Evolutionary conservation across 2,329 filamentous ascomycete species (phyloP), one percentile per base, ranked within the genome.

Genomic region (Seiridium unicorne): DNA sequence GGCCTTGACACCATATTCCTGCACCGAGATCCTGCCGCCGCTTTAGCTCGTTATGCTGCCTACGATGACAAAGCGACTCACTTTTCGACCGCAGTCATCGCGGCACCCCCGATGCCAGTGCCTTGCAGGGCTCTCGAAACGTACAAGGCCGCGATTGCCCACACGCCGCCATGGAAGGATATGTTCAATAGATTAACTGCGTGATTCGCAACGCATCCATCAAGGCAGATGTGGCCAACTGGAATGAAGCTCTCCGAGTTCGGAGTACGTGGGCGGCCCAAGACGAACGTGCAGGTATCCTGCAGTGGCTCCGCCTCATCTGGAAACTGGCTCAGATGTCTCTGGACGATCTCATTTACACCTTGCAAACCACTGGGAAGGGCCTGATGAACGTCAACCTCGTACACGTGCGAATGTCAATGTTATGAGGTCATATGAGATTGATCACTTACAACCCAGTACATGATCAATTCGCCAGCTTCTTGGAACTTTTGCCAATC

Each of bases 171-270:
- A 3, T 60, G 34, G 9, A 63, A 57, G 13, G 62, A 61, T 1
- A 65, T 68, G 10, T 35, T 9, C 2, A 69, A 55, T 11, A 58
- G 61, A 1, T 62, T 48, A 3, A 63, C 53, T 1, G 60, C 46
- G 4, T 51, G 49, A 36, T 51, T 51, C 13, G 35, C 49, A 11
- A 66, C 61, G 31, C 66, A 62, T 3, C 49, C 59, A 57, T 69
- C 68, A 3, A 74, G 65, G 2, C 68, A 65, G 38, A 73, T 69
- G 48, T 74, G 72, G 3, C 72, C 72, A 18, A 74, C 60, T 0
- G 72, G 72, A 7, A 66, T 54, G 42, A 74, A 73, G 4, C 18
- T 36, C 0, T 60, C 34, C 1, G 64, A 61, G 1, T 61, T 56
- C 0, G 62, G 63, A 58, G 54, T 69, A 49, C 35, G n/a, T 3